Evolutionary conservation across 768 basidiomycete genomes (phyloP).

Genomic region (Rhodosporidiobolus odoratus): DNA sequence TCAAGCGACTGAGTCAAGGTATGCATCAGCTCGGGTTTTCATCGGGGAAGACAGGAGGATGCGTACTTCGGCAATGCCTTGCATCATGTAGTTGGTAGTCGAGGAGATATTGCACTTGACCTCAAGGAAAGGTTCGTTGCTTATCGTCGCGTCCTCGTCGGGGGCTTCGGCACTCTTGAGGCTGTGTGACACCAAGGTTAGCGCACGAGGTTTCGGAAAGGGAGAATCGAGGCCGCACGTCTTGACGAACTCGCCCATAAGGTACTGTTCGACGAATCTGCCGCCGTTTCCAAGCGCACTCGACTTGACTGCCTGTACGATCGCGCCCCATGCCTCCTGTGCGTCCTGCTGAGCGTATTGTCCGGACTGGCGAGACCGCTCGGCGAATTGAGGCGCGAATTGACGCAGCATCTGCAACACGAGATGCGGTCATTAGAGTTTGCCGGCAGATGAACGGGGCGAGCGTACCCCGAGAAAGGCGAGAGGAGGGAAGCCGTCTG

Average conservation of each 20-base stretch:
- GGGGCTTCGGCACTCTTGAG: conserved; percentile 74
- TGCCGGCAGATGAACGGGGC: not conserved
- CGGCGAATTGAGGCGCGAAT: conserved; percentile 85
- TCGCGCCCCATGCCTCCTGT: conserved; percentile 79
- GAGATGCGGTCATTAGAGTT: not conserved
- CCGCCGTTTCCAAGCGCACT: conserved; percentile 43
- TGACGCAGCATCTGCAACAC: conserved; percentile 55
- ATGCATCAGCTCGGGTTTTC: not conserved
- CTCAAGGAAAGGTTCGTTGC: conserved; percentile 72
- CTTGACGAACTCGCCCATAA: conserved; percentile 71
- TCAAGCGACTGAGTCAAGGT: conserved; percentile 63
- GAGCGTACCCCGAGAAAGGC: conserved; percentile 57
- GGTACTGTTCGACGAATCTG: conserved; percentile 71
- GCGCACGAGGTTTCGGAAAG: not conserved
- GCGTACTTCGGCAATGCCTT: conserved; percentile 72
- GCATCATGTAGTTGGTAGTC: conserved; percentile 79
- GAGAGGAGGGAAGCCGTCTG: conserved; percentile 66
- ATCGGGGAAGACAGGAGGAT: not conserved
- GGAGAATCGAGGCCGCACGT: conserved; percentile 51
- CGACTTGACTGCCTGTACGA: conserved; percentile 61
- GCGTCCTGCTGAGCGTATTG: conserved; percentile 87
- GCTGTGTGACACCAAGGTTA: conserved; percentile 49
- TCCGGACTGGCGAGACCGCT: conserved; percentile 48
- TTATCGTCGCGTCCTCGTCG: conserved; percentile 64
- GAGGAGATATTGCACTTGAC: conserved; percentile 86